phyloP scores from a whole-genome alignment of 768 basidiomycete species.

The Tulasnella calospora region DNA sequence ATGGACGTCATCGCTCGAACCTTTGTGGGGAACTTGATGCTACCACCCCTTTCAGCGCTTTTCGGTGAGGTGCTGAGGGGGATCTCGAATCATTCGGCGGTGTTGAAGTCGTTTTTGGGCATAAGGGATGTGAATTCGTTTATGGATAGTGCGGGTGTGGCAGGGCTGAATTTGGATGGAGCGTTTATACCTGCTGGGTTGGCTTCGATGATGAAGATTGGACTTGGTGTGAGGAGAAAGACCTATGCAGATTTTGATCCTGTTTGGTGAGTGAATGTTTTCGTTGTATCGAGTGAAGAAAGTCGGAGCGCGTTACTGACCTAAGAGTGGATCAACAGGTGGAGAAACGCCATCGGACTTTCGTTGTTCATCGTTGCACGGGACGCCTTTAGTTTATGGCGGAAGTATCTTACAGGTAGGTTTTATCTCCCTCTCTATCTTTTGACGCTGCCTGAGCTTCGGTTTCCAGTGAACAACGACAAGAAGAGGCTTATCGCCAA shows the following conservation, averaged over 20 bases:
- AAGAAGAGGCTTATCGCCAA: not conserved
- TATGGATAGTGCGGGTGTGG: not conserved
- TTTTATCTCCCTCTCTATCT: too few species aligned
- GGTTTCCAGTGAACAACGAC: not conserved
- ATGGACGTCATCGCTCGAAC: constrained; percentile 1
- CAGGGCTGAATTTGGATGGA: constrained; percentile 6
- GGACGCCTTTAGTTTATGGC: constrained; percentile 5
- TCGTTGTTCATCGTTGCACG: constrained; percentile 11
- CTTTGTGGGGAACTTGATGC: not conserved
- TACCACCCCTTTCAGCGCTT: not conserved
- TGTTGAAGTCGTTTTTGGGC: constrained; percentile 12
- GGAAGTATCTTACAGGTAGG: constrained; percentile 5
- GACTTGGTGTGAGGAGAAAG: not conserved
- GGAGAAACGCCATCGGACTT: constrained; percentile 18
- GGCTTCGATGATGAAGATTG: constrained; percentile 1
- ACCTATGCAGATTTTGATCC: constrained; percentile 6
- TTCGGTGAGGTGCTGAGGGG: not conserved
- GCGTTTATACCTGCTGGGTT: not conserved
- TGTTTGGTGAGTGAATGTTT: constrained; percentile 9
- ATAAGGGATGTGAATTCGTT: constrained; percentile 1
- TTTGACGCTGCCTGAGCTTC: not conserved
- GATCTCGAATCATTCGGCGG: not conserved
- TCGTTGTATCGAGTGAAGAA: not conserved
- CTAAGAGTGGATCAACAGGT: not conserved
- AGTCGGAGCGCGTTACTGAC: not conserved